These are phyloP conservation scores for Pseudogymnoascus sp. DNA, from an alignment of 2,329 filamentous ascomycete species.

Conservation along the genomic window DNA sequence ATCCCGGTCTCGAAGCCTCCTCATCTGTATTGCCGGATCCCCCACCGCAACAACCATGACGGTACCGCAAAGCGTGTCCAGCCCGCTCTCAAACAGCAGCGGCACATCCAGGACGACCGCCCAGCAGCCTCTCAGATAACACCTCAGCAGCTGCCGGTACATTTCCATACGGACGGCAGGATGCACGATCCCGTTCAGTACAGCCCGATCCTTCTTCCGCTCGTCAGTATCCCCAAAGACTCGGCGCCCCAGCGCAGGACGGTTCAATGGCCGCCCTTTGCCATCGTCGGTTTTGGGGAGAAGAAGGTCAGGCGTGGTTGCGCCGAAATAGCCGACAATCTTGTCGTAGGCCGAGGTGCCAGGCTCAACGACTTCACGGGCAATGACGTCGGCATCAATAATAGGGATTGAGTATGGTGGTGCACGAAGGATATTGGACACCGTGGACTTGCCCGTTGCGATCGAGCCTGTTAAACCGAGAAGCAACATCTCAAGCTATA, in stretches of 20 bases:
- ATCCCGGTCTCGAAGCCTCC: slow-evolving; percentile 68
- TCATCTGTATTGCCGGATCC: slow-evolving; percentile 77
- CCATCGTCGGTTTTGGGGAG: slow-evolving; percentile 52
- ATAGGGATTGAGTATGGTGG: slow-evolving; percentile 82
- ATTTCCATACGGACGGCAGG: slow-evolving; percentile 82
- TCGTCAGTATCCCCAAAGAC: slow-evolving; percentile 79
- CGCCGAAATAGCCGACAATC: slow-evolving; percentile 74
- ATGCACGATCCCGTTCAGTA: slow-evolving; percentile 86
- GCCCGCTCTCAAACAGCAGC: slow-evolving; percentile 79
- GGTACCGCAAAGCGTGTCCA: slow-evolving; percentile 79
- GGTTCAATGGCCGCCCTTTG: slow-evolving; percentile 71
- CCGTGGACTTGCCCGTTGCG: slow-evolving; percentile 95
- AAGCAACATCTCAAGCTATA: slow-evolving; percentile 38
- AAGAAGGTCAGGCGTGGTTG: slow-evolving; percentile 80
- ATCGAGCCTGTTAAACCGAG: slow-evolving; percentile 96
- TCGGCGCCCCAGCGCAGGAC: slow-evolving; percentile 73
- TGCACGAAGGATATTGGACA: slow-evolving; percentile 73
- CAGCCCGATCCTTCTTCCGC: slow-evolving; percentile 61
- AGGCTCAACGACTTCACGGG: slow-evolving; percentile 89
- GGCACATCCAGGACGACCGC: slow-evolving; percentile 90
- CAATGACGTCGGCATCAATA: slow-evolving; percentile 88
- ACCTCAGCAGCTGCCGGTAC: slow-evolving; percentile 64
- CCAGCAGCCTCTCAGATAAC: slow-evolving; percentile 73
- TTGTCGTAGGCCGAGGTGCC: slow-evolving; percentile 77
- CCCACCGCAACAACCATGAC: slow-evolving; percentile 81